Percentiles rank a stretch among this genome's conserved stretches.
Conservation (phyloP, 495 filamentous ascomycete genomes). For the Cladorrhinum samala region DNA sequence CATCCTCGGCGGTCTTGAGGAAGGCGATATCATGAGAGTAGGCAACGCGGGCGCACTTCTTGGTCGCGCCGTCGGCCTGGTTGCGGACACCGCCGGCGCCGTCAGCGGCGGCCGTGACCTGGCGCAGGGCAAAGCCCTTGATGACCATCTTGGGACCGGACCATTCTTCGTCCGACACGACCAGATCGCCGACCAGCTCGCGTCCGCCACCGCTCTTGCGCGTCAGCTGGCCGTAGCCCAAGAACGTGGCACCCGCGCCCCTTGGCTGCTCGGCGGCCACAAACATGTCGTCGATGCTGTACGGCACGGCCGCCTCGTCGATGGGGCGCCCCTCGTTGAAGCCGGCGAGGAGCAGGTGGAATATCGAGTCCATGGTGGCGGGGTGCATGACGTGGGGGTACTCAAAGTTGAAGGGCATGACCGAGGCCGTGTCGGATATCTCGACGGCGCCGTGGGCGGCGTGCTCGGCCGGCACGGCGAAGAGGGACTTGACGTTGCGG, state of each 20-base stretch:
- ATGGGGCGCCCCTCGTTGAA: slow-evolving; percentile 1
- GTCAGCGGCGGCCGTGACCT: slow-evolving; percentile 1
- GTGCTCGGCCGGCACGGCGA: background rate
- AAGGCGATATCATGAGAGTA: background rate
- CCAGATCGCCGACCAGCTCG: background rate
- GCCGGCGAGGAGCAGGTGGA: background rate
- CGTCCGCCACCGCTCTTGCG: background rate
- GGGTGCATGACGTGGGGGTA: slow-evolving; percentile 1
- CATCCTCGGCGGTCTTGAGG: background rate
- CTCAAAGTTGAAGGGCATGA: slow-evolving; percentile 2
- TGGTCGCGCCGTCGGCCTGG: background rate
- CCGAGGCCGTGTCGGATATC: background rate
- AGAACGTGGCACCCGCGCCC: background rate
- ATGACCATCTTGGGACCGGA: slow-evolving; percentile 1
- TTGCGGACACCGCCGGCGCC: background rate
- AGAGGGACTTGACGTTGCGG: slow-evolving; percentile 1
- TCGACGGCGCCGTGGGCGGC: background rate
- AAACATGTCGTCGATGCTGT: slow-evolving; percentile 2
- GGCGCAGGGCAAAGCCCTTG: background rate
- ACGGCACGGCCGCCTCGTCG: background rate
- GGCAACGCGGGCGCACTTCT: background rate
- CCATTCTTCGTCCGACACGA: background rate
- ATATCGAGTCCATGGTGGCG: background rate
- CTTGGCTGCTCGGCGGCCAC: background rate
- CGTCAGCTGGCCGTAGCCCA: background rate